These are phyloP conservation scores for Chrysoporthe deuterocubensis DNA, from an alignment of 2,329 filamentous ascomycete species.

Conservation along the genomic window DNA sequence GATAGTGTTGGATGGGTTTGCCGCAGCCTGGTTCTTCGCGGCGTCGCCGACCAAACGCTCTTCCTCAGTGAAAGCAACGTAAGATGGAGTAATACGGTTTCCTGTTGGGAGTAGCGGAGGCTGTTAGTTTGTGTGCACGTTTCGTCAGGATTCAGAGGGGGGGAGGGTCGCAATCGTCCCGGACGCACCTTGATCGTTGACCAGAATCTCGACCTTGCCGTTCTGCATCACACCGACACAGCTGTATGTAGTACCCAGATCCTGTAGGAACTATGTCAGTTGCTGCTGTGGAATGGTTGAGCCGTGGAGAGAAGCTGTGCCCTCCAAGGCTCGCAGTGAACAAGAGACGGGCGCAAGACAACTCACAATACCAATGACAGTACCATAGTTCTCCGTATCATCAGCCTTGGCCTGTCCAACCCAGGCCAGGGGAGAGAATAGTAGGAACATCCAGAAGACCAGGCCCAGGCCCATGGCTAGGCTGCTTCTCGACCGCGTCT, in stretches of 20 bases:
- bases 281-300: slow-evolving; percentile 5
- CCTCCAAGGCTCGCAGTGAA: background rate
- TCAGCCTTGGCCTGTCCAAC: slow-evolving; percentile 76
- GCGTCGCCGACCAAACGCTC: slow-evolving; percentile 97
- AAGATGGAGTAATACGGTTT: slow-evolving; percentile 94
- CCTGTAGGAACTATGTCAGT: slow-evolving; percentile 43
- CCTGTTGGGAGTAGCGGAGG: slow-evolving; percentile 45
- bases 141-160: background rate
- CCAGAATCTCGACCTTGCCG: slow-evolving; percentile 92
- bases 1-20: slow-evolving; percentile 77
- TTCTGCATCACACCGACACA: slow-evolving; percentile 97
- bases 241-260: slow-evolving; percentile 87
- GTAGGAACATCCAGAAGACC: slow-evolving; percentile 87
- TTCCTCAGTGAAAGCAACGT: slow-evolving; percentile 95
- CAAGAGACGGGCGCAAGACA: background rate
- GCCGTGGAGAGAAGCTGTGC: background rate
- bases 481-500: slow-evolving; percentile 32
- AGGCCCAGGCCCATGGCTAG: slow-evolving; percentile 70
- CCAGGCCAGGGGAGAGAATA: slow-evolving; percentile 86
- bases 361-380: slow-evolving; percentile 87
- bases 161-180: background rate
- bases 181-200: slow-evolving; percentile 76
- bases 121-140: background rate
- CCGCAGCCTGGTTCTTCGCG: slow-evolving; percentile 91
- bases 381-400: slow-evolving; percentile 79